phyloP scores from a whole-genome alignment of 345 rosid species.

The Conringia planisiliqua region DNA sequence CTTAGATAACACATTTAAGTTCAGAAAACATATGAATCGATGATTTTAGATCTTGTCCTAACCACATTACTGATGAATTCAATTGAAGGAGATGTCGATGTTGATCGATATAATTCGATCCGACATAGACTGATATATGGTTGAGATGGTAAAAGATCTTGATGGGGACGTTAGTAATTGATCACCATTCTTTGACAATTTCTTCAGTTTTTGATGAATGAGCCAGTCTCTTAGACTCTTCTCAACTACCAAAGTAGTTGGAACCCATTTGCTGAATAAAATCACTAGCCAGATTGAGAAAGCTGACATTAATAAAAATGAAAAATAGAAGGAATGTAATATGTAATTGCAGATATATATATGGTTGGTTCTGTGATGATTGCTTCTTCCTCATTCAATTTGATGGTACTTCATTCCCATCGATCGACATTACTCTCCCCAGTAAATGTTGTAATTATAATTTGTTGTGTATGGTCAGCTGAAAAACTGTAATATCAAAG shows the following conservation, averaged over 20 bases:
- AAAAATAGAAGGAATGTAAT: conserved; percentile 12
- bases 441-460: conserved; percentile 16
- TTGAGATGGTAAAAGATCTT: conserved; percentile 27
- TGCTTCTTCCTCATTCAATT: background rate
- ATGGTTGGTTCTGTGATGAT: conserved; percentile 17
- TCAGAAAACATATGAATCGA: conserved; percentile 19
- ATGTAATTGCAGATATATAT: conserved; percentile 13
- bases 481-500: background rate
- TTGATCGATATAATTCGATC: conserved; percentile 8
- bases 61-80: conserved; percentile 15
- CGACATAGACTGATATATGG: conserved; percentile 26
- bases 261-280: background rate
- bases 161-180: conserved; percentile 27
- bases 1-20: conserved; percentile 18
- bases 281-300: background rate
- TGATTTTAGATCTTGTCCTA: conserved; percentile 16
- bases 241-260: conserved; percentile 35
- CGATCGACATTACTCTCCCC: conserved; percentile 5
- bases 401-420: conserved; percentile 9
- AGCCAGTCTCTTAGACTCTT: background rate
- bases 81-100: conserved; percentile 22
- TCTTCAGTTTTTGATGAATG: background rate
- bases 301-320: background rate
- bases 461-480: conserved; percentile 22
- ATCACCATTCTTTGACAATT: conserved; percentile 20